These are phyloP conservation scores for Luffa aegyptiaca DNA, from an alignment of 306 rosid genomes.

Conservation along the genomic window DNA sequence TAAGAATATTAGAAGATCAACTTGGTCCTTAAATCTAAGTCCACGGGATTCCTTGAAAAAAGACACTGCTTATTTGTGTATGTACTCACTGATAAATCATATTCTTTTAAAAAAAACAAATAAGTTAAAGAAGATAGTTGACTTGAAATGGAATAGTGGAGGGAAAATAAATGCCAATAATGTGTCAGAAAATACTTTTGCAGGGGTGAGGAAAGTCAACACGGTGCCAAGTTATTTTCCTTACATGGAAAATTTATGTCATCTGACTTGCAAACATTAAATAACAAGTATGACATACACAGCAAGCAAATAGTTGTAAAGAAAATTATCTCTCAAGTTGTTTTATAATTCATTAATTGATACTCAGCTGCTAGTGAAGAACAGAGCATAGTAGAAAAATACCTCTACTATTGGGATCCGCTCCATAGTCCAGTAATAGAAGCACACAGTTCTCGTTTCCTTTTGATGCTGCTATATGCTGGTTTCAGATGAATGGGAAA, in stretches of 20 bases:
- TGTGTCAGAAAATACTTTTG: constrained; percentile 1
- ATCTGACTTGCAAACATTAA: neutral
- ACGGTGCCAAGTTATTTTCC: neutral
- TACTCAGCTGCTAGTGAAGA: neutral
- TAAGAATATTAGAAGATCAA: neutral
- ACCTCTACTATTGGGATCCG: constrained; percentile 77
- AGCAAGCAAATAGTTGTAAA: neutral
- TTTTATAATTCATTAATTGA: neutral
- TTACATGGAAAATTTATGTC: neutral
- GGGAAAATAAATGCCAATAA: neutral
- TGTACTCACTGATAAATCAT: neutral
- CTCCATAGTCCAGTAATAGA: constrained; percentile 59
- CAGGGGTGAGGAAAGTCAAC: neutral
- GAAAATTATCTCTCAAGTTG: neutral
- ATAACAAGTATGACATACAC: neutral
- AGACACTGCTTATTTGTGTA: neutral
- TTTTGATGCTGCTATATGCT: constrained; percentile 71
- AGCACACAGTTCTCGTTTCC: constrained; percentile 65
- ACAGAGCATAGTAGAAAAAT: constrained; percentile 1
- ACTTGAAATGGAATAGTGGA: neutral
- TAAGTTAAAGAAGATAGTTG: neutral
- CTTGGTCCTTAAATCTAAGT: neutral
- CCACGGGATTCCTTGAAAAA: neutral
- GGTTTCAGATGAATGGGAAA: constrained; percentile 12
- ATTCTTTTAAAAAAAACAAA: neutral